phyloP scores from a whole-genome alignment of 2,329 filamentous ascomycete genomes.

The Lachnellula hyalina region DNA sequence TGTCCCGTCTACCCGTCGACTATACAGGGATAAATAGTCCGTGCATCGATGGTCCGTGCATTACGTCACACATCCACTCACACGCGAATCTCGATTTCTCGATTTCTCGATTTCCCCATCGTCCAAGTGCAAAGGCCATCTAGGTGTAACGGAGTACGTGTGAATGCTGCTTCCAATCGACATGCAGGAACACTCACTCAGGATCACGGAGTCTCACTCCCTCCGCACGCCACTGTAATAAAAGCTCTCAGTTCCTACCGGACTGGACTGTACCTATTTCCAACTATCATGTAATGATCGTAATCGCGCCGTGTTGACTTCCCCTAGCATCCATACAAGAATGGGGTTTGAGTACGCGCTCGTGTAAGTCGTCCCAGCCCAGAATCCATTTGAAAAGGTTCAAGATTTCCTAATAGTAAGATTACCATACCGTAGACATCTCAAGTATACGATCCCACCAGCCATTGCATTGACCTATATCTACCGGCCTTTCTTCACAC shows the following conservation, averaged over 20 bases:
- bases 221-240: too few species aligned
- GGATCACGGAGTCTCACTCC: too few species aligned
- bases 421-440: constrained; percentile 37
- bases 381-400: neutral
- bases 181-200: too few species aligned
- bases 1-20: too few species aligned
- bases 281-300: neutral
- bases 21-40: neutral
- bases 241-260: too few species aligned
- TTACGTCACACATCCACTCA: too few species aligned
- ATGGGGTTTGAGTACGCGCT: constrained; percentile 59
- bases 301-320: neutral
- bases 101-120: too few species aligned
- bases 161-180: too few species aligned
- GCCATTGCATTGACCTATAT: constrained; percentile 54
- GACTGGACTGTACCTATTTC: neutral
- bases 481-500: constrained; percentile 56
- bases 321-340: constrained; percentile 2
- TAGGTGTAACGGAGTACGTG: too few species aligned
- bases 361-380: constrained; percentile 43
- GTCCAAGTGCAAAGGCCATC: too few species aligned
- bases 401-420: constrained; percentile 6
- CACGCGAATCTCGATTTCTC: too few species aligned
- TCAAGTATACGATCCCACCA: constrained; percentile 63
- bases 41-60: neutral